phyloP scores from a whole-genome alignment of 1,284 basidiomycete genomes.

The Malassezia sp. region DNA sequence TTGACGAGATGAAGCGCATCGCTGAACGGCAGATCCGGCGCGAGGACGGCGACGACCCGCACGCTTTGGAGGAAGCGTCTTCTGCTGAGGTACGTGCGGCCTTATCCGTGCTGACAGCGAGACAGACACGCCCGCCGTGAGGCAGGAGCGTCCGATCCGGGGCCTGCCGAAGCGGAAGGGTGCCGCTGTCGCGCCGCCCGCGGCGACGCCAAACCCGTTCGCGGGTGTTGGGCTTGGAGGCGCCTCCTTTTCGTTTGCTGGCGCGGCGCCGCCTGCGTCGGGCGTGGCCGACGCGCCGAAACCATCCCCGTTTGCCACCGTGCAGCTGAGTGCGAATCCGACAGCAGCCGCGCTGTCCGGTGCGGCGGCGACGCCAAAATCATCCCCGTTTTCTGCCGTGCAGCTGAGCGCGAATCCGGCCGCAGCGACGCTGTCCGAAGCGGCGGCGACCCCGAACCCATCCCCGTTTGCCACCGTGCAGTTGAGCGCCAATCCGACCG shows the following conservation, averaged over 20 bases:
- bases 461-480: not conserved
- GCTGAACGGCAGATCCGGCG: constrained; percentile 16
- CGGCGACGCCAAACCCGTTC: constrained; percentile 6
- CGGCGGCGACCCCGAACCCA: not conserved
- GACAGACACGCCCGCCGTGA: not conserved
- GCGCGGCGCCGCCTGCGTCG: not conserved
- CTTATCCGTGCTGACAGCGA: not conserved
- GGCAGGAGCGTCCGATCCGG: constrained; percentile 7
- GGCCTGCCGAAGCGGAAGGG: constrained; percentile 14
- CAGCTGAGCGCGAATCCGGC: too few species aligned
- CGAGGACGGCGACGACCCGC: constrained; percentile 16
- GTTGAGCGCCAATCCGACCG: too few species aligned
- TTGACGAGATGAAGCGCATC: constrained; percentile 16
- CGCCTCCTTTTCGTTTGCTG: too few species aligned
- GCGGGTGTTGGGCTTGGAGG: too few species aligned
- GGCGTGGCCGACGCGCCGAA: not conserved
- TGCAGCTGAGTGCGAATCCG: too few species aligned
- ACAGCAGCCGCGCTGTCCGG: too few species aligned
- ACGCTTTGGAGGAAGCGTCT: constrained; percentile 1
- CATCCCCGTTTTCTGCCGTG: too few species aligned
- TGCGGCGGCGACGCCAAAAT: constrained; percentile 3
- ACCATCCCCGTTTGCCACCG: not conserved
- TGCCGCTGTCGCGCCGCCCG: not conserved
- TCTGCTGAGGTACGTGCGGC: not conserved
- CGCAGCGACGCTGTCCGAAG: not conserved